Conservation (phyloP, 2,329 filamentous ascomycete species). For the Fusarium xyrophilum region DNA sequence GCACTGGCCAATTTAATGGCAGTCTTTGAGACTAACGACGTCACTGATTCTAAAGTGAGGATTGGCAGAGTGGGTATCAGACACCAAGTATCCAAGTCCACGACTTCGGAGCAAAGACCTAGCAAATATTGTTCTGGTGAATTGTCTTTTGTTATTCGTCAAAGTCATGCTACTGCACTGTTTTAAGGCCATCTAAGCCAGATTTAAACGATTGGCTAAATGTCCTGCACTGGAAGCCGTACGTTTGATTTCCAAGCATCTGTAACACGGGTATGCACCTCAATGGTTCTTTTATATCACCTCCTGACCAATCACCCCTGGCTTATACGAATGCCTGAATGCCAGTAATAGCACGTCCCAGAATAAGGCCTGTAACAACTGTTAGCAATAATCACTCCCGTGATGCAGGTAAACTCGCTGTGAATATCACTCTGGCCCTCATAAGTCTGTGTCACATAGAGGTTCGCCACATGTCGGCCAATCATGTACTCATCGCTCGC, state of each 20-base stretch:
- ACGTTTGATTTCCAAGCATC: constrained; percentile 34
- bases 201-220: neutral
- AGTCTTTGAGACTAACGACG: constrained; percentile 2
- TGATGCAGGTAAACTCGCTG: constrained; percentile 63
- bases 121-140: neutral
- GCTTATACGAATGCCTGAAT: constrained; percentile 77
- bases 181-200: neutral
- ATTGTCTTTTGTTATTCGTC: neutral
- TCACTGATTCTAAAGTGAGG: constrained; percentile 10
- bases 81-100: neutral
- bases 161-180: neutral
- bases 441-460: constrained; percentile 98
- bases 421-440: constrained; percentile 99
- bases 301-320: constrained; percentile 15
- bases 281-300: constrained; percentile 14
- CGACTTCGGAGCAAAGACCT: neutral
- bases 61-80: constrained; percentile 2
- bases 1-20: constrained; percentile 1
- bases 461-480: constrained; percentile 90
- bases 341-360: constrained; percentile 73
- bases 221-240: neutral
- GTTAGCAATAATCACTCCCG: constrained; percentile 24
- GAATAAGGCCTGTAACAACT: constrained; percentile 64
- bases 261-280: constrained; percentile 15
- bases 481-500: constrained; percentile 97